Evolutionary conservation across 768 basidiomycete genomes (phyloP), one percentile per base, ranked within the genome.

Genomic region (Punctularia strigosozonata): DNA sequence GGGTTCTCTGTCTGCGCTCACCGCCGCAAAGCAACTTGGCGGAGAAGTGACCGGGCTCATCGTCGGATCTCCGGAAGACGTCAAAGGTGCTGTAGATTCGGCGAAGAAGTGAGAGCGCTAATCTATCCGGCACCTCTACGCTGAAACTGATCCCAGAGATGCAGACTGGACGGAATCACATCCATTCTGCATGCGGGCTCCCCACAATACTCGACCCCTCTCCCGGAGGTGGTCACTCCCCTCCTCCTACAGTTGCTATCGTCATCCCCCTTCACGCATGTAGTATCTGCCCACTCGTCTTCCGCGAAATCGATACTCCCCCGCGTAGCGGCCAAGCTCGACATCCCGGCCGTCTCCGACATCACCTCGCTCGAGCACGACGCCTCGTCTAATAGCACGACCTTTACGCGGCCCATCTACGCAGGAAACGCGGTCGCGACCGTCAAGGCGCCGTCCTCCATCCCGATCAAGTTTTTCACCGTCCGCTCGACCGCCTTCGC

Each of bases 381-480:
- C 50, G 40, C 60, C 21, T 58, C 78, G 3, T 75, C 77, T 24
- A 80, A 82, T 46, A 71, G 68, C 49, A 89, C 88, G 26, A 87
- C 78, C 1, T 98, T 92, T 57, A 79, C 84, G 4, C 84, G 94
- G 19, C 90, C 89, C 20, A 95, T 98, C 51, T 98, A 99, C 51
- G 95, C 95, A 18, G 95, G 95, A 36, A 98, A 98, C 53, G 95
- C 95, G 32, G 89, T 98, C 40, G 74, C 91, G 19, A 94, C 91
- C 31, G 80, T 99, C 48, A 78, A 80, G 43, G 85, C 84, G 0
- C 65, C 78, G 1, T 72, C 75, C n/a, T 71, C 72, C 37, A 70
- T 95, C 50, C 71, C 74, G 22, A 61, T 91, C 64, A 98, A 98
- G 58, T 77, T 99, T 58, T 89, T 98, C 62, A 95, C 94, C 28